These are phyloP conservation scores for Dentipellis fragilis DNA, from an alignment of 768 basidiomycete genomes.

Conservation along the genomic window DNA sequence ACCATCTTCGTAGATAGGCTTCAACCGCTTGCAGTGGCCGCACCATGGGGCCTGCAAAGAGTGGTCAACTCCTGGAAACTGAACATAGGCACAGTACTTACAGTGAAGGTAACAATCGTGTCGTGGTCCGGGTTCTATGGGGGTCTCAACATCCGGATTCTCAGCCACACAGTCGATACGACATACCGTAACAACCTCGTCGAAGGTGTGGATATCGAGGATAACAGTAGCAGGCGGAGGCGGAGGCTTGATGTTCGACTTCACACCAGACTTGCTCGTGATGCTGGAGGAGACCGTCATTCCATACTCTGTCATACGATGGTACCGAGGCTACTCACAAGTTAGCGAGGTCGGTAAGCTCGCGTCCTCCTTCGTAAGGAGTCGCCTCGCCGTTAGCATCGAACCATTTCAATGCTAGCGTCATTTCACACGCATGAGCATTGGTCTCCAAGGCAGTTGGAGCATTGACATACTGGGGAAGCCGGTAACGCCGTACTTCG, in stretches of 20 bases:
- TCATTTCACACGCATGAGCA: slow-evolving; percentile 1
- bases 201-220: slow-evolving; percentile 65
- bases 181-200: slow-evolving; percentile 59
- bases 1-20: slow-evolving; percentile 82
- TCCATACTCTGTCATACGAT: background rate
- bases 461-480: slow-evolving; percentile 64
- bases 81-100: slow-evolving; percentile 13
- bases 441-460: background rate
- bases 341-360: slow-evolving; percentile 62
- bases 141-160: background rate
- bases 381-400: slow-evolving; percentile 45
- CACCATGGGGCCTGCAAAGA: slow-evolving; percentile 56
- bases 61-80: slow-evolving; percentile 17
- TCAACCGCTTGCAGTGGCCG: slow-evolving; percentile 89
- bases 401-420: slow-evolving; percentile 86
- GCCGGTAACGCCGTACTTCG: slow-evolving; percentile 71
- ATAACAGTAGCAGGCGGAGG: slow-evolving; percentile 61
- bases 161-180: background rate
- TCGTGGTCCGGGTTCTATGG: slow-evolving; percentile 55
- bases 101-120: slow-evolving; percentile 79
- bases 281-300: slow-evolving; percentile 39
- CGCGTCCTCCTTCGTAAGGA: slow-evolving; percentile 69
- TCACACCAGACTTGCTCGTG: slow-evolving; percentile 63
- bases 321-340: slow-evolving; percentile 44
- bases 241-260: slow-evolving; percentile 82